A percentile compares a stretch with the other conserved stretches of the same genome.
Evolutionary conservation across 2,329 filamentous ascomycete species (phyloP).

Genomic region (Tolypocladium paradoxum): DNA sequence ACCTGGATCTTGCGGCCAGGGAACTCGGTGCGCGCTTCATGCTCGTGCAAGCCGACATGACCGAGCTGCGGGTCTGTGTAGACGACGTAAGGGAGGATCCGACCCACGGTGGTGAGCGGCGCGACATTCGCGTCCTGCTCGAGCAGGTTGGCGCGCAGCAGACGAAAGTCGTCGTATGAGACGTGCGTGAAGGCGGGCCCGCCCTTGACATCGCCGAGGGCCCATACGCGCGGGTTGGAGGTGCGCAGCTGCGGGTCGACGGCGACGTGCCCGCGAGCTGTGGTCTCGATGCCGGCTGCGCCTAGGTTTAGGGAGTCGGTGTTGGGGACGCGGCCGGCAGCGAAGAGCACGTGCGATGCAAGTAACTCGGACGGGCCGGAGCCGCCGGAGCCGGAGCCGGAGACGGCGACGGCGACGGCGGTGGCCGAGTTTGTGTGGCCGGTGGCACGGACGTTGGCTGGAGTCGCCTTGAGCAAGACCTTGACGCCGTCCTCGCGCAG

Average conservation of each 20-base stretch:
- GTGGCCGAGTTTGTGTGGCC: constrained; percentile 1
- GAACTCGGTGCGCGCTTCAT: constrained; percentile 16
- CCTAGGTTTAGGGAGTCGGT: constrained; percentile 32
- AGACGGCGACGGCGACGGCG: constrained; percentile 9
- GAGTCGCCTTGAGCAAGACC: constrained; percentile 26
- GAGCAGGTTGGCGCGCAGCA: constrained; percentile 35
- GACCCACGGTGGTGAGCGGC: constrained; percentile 1
- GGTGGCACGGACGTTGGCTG: constrained; percentile 14
- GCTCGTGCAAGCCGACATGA: constrained; percentile 36
- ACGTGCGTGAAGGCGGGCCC: constrained; percentile 44
- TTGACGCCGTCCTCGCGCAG: constrained; percentile 34
- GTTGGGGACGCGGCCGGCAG: constrained; percentile 38
- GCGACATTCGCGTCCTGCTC: not conserved
- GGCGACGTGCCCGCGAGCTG: constrained; percentile 30
- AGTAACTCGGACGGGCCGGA: constrained; percentile 8
- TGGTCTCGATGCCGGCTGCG: constrained; percentile 28
- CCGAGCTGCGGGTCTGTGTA: constrained; percentile 44
- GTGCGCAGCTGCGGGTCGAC: constrained; percentile 34
- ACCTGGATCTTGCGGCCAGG: constrained; percentile 23
- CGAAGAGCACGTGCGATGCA: constrained; percentile 38
- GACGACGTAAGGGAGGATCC: constrained; percentile 31
- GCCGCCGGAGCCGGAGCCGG: constrained; percentile 4
- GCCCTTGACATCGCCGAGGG: constrained; percentile 40
- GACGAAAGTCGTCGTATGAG: constrained; percentile 44
- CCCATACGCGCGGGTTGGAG: constrained; percentile 29